These are phyloP conservation scores for Nemania bipapillata DNA, from an alignment of 2,329 filamentous ascomycete genomes.

Conservation along the genomic window DNA sequence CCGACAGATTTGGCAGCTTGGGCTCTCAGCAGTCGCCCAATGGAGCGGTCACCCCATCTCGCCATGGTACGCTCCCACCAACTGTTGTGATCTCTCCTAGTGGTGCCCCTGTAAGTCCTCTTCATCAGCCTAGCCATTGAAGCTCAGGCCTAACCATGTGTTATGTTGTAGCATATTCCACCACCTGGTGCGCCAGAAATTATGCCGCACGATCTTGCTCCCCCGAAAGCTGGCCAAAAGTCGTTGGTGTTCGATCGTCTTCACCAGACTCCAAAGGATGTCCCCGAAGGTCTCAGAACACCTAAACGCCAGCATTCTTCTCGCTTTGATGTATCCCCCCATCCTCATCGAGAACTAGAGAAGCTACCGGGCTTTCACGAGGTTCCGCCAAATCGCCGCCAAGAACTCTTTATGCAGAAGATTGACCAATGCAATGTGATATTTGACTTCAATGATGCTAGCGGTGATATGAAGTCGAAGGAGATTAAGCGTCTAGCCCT, in stretches of 20 bases:
- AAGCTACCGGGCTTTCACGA: constrained; percentile 98
- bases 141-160: constrained; percentile 3
- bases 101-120: constrained; percentile 79
- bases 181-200: constrained; percentile 94
- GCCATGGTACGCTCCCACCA: constrained; percentile 75
- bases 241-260: constrained; percentile 87
- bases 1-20: constrained; percentile 54
- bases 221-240: constrained; percentile 90
- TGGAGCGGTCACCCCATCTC: constrained; percentile 69
- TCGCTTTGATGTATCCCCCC: constrained; percentile 95
- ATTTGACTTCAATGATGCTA: constrained; percentile 99
- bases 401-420: constrained; percentile 99
- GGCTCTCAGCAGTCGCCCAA: constrained; percentile 58
- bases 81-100: constrained; percentile 96
- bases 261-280: constrained; percentile 94
- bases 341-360: constrained; percentile 94
- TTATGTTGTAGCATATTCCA: constrained; percentile 76
- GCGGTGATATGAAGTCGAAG: constrained; percentile 99
- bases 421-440: constrained; percentile 99
- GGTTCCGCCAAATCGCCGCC: constrained; percentile 90
- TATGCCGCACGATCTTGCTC: constrained; percentile 96
- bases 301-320: constrained; percentile 98
- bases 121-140: constrained; percentile 14
- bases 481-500: constrained; percentile 97
- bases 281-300: constrained; percentile 92